These are phyloP conservation scores for Magnusiomyces fungicola DNA, from an alignment of 1,139 yeast species.

Conservation along the genomic window DNA sequence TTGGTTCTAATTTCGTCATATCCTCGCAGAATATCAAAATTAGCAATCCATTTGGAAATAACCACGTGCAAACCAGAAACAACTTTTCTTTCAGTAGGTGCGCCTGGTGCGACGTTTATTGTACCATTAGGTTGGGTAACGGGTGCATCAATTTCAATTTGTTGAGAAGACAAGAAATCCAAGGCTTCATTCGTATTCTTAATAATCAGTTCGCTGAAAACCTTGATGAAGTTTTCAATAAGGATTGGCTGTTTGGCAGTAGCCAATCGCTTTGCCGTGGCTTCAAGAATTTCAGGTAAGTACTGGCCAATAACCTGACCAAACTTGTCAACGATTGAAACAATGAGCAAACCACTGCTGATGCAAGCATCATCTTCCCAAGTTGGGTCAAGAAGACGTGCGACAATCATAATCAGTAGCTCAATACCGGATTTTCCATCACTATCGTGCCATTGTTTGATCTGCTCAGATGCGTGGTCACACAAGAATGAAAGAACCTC, in stretches of 20 bases:
- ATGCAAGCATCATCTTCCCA: slow-evolving; percentile 75
- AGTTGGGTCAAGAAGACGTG: slow-evolving; percentile 53
- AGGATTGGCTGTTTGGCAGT: slow-evolving; percentile 64
- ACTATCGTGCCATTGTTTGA: slow-evolving; percentile 36
- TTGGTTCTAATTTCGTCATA: slow-evolving; percentile 65
- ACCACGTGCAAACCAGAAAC: slow-evolving; percentile 41
- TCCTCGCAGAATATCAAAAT: slow-evolving; percentile 77
- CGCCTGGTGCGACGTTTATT: slow-evolving; percentile 10
- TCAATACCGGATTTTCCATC: slow-evolving; percentile 47
- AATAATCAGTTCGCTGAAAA: slow-evolving; percentile 65
- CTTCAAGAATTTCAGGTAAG: slow-evolving; percentile 56
- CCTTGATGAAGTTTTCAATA: slow-evolving; percentile 66
- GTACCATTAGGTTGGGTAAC: neutral
- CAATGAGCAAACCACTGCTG: slow-evolving; percentile 41
- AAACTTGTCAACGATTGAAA: slow-evolving; percentile 53
- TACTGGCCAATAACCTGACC: slow-evolving; percentile 43
- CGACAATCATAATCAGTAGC: slow-evolving; percentile 25
- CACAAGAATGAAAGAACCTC: slow-evolving; percentile 63
- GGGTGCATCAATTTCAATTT: slow-evolving; percentile 27
- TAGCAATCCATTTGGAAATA: slow-evolving; percentile 71
- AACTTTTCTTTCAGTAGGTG: neutral
- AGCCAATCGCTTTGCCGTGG: slow-evolving; percentile 60
- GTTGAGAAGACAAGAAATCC: slow-evolving; percentile 46
- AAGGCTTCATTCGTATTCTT: slow-evolving; percentile 56
- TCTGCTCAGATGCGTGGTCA: slow-evolving; percentile 41